Evolutionary conservation across 2,329 filamentous ascomycete genomes (phyloP).

Genomic region (Colletotrichum magnum): DNA sequence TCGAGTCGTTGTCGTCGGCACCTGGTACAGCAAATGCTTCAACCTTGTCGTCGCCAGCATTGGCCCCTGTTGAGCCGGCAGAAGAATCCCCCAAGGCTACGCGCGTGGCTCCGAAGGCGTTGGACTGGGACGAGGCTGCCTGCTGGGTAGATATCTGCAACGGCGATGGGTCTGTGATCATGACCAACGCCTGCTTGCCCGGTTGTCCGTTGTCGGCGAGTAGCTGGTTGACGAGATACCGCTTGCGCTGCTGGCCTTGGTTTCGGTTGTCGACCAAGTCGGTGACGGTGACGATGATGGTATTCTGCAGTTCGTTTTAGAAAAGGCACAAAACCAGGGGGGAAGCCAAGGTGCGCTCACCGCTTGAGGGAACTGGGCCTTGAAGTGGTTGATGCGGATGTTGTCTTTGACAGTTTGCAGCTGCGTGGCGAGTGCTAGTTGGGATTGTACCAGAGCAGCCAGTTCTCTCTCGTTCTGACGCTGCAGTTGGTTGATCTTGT

Average conservation of each 20-base stretch:
- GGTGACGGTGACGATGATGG: slow-evolving; percentile 55
- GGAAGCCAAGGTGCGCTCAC: slow-evolving; percentile 44
- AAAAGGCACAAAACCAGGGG: neutral
- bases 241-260: slow-evolving; percentile 46
- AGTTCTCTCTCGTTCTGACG: slow-evolving; percentile 54
- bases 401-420: slow-evolving; percentile 59
- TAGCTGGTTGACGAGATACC: slow-evolving; percentile 57
- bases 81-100: slow-evolving; percentile 19
- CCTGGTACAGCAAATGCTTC: slow-evolving; percentile 40
- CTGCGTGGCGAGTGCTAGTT: slow-evolving; percentile 53
- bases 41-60: slow-evolving; percentile 37
- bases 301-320: slow-evolving; percentile 48
- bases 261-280: slow-evolving; percentile 54
- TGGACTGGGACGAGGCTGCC: slow-evolving; percentile 44
- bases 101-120: slow-evolving; percentile 40
- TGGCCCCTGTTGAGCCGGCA: neutral
- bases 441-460: slow-evolving; percentile 52
- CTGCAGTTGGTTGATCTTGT: slow-evolving; percentile 51
- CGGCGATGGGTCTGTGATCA: slow-evolving; percentile 53
- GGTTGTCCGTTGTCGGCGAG: slow-evolving; percentile 54
- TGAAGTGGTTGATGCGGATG: slow-evolving; percentile 57
- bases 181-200: slow-evolving; percentile 52
- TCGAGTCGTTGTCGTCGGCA: slow-evolving; percentile 11
- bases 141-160: slow-evolving; percentile 50
- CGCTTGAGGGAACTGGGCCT: slow-evolving; percentile 52